Evolutionary conservation across 345 rosid genomes (phyloP), one percentile per base, ranked within the genome.

Genomic region (Streptanthus diversifolius): DNA sequence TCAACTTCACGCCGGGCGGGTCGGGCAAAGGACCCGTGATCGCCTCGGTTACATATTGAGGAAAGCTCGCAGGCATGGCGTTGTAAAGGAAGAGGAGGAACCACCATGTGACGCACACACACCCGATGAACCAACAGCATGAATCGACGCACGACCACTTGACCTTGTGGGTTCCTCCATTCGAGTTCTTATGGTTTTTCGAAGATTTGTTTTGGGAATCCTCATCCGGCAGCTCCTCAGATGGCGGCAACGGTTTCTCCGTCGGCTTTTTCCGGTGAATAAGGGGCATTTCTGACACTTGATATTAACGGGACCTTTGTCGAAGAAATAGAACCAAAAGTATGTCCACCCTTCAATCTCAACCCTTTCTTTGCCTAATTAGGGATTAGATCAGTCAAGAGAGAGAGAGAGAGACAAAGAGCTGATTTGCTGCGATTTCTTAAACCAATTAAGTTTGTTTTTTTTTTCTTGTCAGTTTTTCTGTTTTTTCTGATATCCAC

Each of bases 21-120:
- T 93, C 99, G 0, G 97, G 97, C 53, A 82, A 63, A 36, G 97
- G 97, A 60, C 98, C 98, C 29, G 96, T 91, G 68, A 93, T 93
- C 8, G 91, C 97, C 77, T 93, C 97, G 14, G 97, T 89, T 32
- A 91, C 91, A 74, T 81, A 89, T 75, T 87, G 90, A 37, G 96
- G 97, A 13, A 93, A 65, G 62, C 95, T 89, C 18, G 96, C 85
- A 1, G 99, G 99, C 91, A 89, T 81, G 68, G 90, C 89, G 68
- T 89, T 93, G 87, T 86, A 93, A 0, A 87, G 82, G 47, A 93
- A 93, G 77, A 93, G 77, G 45, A 91, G 80, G 15, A 87, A 40
- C 99, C 99, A 93, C 97, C 99, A 91, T 0, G 90, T 79, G 19
- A 83, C 68, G 66, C 99, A 93, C 15, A 91, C 77, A 63, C 90